Percentiles rank a stretch among this genome's conserved stretches.
Evolutionary conservation across 2,329 filamentous ascomycete species (phyloP).

Genomic region (Aspergillus latus): DNA sequence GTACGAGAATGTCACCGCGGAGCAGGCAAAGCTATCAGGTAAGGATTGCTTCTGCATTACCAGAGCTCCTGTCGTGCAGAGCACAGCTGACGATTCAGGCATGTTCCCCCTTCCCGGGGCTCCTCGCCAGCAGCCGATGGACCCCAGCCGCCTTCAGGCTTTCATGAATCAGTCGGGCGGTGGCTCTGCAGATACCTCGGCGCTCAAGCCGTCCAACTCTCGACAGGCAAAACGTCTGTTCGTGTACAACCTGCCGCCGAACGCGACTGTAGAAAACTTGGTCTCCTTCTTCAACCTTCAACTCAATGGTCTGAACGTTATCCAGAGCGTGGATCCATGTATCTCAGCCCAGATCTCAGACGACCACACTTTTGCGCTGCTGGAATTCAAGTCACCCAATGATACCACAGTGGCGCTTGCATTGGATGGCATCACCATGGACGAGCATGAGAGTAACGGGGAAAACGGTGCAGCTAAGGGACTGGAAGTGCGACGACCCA

Average conservation of each 20-base stretch:
- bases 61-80: neutral
- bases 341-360: slow-evolving; percentile 77
- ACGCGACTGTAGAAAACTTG: slow-evolving; percentile 72
- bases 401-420: slow-evolving; percentile 92
- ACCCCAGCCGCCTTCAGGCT: slow-evolving; percentile 87
- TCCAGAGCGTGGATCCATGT: slow-evolving; percentile 81
- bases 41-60: slow-evolving; percentile 18
- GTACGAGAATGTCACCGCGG: slow-evolving; percentile 96
- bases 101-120: slow-evolving; percentile 98
- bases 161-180: slow-evolving; percentile 89
- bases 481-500: slow-evolving; percentile 79
- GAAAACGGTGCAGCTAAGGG: slow-evolving; percentile 55
- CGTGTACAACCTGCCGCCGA: slow-evolving; percentile 74
- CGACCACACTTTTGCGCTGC: slow-evolving; percentile 75
- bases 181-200: slow-evolving; percentile 67
- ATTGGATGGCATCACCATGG: slow-evolving; percentile 86
- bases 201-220: slow-evolving; percentile 87
- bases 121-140: slow-evolving; percentile 91
- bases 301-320: slow-evolving; percentile 92
- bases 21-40: slow-evolving; percentile 93
- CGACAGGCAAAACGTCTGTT: slow-evolving; percentile 92
- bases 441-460: slow-evolving; percentile 60
- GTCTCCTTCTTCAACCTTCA: slow-evolving; percentile 92
- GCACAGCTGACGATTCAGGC: slow-evolving; percentile 45
- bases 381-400: slow-evolving; percentile 84